Percentiles rank a stretch among this genome's conserved stretches.
Evolutionary conservation across 73 alveolate genomes (phyloP).

Genomic region (Stentor roeselii): DNA sequence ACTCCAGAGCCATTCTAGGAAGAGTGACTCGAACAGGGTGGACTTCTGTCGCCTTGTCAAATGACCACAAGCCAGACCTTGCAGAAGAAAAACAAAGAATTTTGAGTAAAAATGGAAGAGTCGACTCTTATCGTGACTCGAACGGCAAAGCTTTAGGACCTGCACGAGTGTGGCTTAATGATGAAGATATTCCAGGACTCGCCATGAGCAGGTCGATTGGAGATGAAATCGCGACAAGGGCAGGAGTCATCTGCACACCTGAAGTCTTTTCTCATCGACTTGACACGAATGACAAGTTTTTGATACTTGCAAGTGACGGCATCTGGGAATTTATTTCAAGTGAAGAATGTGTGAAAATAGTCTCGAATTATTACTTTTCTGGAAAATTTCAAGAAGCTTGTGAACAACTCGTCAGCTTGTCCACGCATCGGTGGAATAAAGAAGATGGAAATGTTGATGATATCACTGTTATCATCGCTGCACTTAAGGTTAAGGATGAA

Average conservation of each 20-base stretch:
- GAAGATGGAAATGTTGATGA: slow-evolving; percentile 91
- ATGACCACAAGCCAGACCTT: slow-evolving; percentile 77
- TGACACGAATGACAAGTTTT: slow-evolving; percentile 63
- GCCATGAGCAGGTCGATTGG: slow-evolving; percentile 85
- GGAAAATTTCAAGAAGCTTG: slow-evolving; percentile 79
- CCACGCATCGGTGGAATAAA: slow-evolving; percentile 69
- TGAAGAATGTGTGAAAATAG: slow-evolving; percentile 73
- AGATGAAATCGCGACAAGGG: slow-evolving; percentile 60
- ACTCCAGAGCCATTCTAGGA: slow-evolving; percentile 59
- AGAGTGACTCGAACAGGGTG: too few species aligned
- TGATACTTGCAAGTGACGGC: slow-evolving; percentile 89
- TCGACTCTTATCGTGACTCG: slow-evolving; percentile 74
- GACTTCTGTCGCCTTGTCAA: slow-evolving; percentile 51
- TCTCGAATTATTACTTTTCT: slow-evolving; percentile 60
- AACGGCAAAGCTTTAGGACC: slow-evolving; percentile 90
- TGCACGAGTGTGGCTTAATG: slow-evolving; percentile 74
- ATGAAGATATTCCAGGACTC: slow-evolving; percentile 86
- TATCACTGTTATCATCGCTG: slow-evolving; percentile 73
- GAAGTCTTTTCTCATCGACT: slow-evolving; percentile 61
- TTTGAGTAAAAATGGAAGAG: slow-evolving; percentile 65
- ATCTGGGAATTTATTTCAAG: slow-evolving; percentile 88
- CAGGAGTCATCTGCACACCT: slow-evolving; percentile 58
- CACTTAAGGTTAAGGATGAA: slow-evolving; percentile 55
- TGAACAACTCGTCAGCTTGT: slow-evolving; percentile 69
- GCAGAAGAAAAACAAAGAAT: slow-evolving; percentile 69